A percentile compares a stretch with the other conserved stretches of the same genome.
phyloP scores from a whole-genome alignment of 2,329 filamentous ascomycete species.

The Fusarium avenaceum region DNA sequence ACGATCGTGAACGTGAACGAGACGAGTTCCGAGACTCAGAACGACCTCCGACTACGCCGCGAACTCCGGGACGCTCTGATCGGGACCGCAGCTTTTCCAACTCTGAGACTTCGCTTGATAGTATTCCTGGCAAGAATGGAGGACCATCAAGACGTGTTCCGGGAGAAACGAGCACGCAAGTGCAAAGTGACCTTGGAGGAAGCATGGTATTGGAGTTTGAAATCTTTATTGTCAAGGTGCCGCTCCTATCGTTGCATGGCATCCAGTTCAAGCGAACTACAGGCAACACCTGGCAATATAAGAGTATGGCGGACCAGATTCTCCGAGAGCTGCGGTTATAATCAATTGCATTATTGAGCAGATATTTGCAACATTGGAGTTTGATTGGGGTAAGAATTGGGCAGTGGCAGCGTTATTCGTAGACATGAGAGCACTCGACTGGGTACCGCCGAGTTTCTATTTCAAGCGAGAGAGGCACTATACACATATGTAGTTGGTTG shows the following conservation, averaged over 20 bases:
- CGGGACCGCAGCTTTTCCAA: constrained; percentile 84
- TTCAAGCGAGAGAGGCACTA: constrained; percentile 21
- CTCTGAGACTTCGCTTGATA: constrained; percentile 88
- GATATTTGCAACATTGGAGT: constrained; percentile 18
- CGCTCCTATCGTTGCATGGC: constrained; percentile 89
- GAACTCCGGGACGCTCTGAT: constrained; percentile 61
- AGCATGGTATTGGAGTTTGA: constrained; percentile 91
- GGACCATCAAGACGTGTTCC: constrained; percentile 70
- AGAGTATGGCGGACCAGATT: constrained; percentile 97
- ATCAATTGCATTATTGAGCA: constrained; percentile 36
- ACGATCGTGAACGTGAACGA: constrained; percentile 75
- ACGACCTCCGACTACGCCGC: constrained; percentile 57
- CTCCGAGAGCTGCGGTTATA: constrained; percentile 86
- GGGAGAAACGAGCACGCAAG: constrained; percentile 91
- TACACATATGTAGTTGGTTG: constrained; percentile 36
- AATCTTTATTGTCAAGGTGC: constrained; percentile 97
- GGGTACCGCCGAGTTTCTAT: constrained; percentile 17
- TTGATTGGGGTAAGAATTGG: constrained; percentile 15
- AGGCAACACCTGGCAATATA: constrained; percentile 98
- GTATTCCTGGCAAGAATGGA: constrained; percentile 68
- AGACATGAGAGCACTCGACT: constrained; percentile 30
- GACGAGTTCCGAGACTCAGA: constrained; percentile 78
- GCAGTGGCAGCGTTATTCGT: constrained; percentile 34
- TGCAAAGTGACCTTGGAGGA: constrained; percentile 88
- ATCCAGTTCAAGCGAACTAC: constrained; percentile 98